phyloP scores from a whole-genome alignment of 2,329 filamentous ascomycete species.

The Fusarium sp. region DNA sequence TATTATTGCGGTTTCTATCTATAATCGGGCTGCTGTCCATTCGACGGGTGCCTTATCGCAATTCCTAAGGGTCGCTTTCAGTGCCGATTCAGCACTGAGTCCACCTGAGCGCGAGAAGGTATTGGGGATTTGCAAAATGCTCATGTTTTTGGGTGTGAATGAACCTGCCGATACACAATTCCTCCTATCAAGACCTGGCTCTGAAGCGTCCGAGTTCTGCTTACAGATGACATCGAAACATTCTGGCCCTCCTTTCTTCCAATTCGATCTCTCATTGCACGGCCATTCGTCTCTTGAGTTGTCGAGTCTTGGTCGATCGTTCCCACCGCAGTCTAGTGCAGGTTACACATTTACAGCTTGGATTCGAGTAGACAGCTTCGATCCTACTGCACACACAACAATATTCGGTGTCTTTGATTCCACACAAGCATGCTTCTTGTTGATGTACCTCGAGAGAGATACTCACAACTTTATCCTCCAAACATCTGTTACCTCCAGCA shows the following conservation, averaged over 20 bases:
- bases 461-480: slow-evolving; percentile 95
- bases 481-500: slow-evolving; percentile 87
- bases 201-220: slow-evolving; percentile 73
- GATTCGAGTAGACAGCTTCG: slow-evolving; percentile 89
- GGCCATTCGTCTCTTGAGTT: slow-evolving; percentile 93
- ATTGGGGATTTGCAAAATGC: slow-evolving; percentile 73
- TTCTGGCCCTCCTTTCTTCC: slow-evolving; percentile 84
- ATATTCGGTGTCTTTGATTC: slow-evolving; percentile 95
- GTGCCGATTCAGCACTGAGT: slow-evolving; percentile 61
- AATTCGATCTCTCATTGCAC: slow-evolving; percentile 90
- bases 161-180: slow-evolving; percentile 85
- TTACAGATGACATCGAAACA: slow-evolving; percentile 80
- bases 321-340: slow-evolving; percentile 81
- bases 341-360: slow-evolving; percentile 94
- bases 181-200: slow-evolving; percentile 67
- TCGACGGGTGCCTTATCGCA: slow-evolving; percentile 76
- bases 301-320: slow-evolving; percentile 83
- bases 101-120: slow-evolving; percentile 69
- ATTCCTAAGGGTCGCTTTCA: slow-evolving; percentile 72
- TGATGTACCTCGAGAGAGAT: slow-evolving; percentile 94
- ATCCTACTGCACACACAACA: slow-evolving; percentile 87
- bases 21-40: slow-evolving; percentile 79
- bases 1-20: slow-evolving; percentile 70
- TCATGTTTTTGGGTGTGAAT: slow-evolving; percentile 82
- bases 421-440: slow-evolving; percentile 90